phyloP scores from a whole-genome alignment of 805 yeast species.

The Yueomyces sinensis region DNA sequence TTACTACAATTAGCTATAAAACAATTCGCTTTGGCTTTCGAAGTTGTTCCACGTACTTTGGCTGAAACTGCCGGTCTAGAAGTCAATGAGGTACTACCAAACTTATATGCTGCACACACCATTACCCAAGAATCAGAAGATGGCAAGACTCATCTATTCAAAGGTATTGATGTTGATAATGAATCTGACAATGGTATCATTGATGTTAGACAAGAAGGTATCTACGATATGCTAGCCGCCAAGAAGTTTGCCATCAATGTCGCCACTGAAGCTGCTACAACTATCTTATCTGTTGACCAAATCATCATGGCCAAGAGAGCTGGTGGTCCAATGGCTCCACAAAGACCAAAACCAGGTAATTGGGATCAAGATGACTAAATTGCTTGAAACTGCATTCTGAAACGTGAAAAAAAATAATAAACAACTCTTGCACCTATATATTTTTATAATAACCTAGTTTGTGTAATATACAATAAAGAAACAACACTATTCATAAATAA shows the following conservation, averaged over 20 bases:
- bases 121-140: conserved; percentile 9
- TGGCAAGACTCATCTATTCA: conserved; percentile 20
- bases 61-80: conserved; percentile 94
- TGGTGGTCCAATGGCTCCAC: conserved; percentile 91
- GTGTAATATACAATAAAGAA: neutral
- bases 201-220: conserved; percentile 55
- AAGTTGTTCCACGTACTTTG: conserved; percentile 80
- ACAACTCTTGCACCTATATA: too few relatives aligned
- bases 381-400: neutral
- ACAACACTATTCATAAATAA: too few relatives aligned
- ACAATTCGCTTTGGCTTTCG: conserved; percentile 88
- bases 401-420: too few relatives aligned
- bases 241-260: conserved; percentile 81
- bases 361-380: conserved; percentile 86
- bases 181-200: conserved; percentile 53
- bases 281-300: conserved; percentile 72
- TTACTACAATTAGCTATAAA: conserved; percentile 86
- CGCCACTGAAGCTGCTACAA: conserved; percentile 91
- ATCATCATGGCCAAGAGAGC: conserved; percentile 98
- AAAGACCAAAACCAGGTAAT: conserved; percentile 78
- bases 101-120: conserved; percentile 79
- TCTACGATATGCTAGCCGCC: conserved; percentile 67
- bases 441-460: neutral
- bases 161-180: conserved; percentile 72
- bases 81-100: conserved; percentile 77